Conservation (phyloP, 805 yeast species). For the Candida sakaeoensis region DNA sequence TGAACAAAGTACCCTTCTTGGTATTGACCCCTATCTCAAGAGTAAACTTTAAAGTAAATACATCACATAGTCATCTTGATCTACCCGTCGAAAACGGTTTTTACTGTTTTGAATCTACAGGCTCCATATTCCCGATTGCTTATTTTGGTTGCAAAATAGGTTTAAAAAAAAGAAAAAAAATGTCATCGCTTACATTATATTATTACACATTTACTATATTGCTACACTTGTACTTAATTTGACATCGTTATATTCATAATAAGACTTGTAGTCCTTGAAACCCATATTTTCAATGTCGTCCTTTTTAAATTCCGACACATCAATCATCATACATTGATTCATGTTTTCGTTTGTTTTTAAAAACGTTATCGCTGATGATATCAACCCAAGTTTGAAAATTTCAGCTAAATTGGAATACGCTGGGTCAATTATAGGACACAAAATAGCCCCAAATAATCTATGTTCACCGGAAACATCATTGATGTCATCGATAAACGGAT, state of each 20-base stretch:
- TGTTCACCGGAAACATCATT: neutral
- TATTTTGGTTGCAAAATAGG: no score
- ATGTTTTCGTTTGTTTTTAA: constrained; percentile 34
- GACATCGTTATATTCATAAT: constrained; percentile 31
- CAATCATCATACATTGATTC: constrained; percentile 35
- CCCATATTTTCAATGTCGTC: constrained; percentile 41
- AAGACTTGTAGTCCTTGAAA: constrained; percentile 36
- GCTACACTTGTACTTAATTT: constrained; percentile 3
- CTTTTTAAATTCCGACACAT: constrained; percentile 32
- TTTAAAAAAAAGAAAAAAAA: no score
- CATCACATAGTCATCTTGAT: no score
- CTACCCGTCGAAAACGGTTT: no score
- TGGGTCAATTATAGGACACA: constrained; percentile 53
- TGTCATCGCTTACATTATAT: no score
- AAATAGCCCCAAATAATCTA: constrained; percentile 45
- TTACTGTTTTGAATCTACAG: no score
- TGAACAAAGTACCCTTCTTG: no score
- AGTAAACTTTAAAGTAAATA: no score
- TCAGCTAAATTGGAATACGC: constrained; percentile 49
- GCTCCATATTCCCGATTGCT: no score
- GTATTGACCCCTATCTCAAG: no score
- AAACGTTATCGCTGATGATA: constrained; percentile 52
- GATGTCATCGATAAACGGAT: constrained; percentile 49
- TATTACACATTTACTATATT: neutral
- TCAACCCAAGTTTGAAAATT: constrained; percentile 53